phyloP scores from a whole-genome alignment of 2,329 filamentous ascomycete species.

The Mycosphaerella sp. region DNA sequence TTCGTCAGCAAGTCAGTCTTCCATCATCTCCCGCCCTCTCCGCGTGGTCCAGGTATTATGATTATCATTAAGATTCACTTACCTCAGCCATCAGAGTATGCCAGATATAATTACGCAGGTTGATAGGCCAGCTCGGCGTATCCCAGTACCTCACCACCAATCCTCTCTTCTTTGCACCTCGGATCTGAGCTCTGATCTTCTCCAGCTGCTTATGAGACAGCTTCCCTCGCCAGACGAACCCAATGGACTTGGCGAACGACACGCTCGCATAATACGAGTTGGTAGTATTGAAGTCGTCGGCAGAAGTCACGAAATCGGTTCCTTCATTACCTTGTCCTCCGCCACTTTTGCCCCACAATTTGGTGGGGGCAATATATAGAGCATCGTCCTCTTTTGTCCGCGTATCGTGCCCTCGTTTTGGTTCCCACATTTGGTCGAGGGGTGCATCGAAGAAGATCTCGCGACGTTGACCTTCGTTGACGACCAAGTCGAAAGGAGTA shows the following conservation, averaged over 20 bases:
- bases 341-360: conserved; percentile 22
- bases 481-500: conserved; percentile 52
- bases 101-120: conserved; percentile 51
- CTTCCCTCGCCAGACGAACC: conserved; percentile 39
- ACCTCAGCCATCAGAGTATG: conserved; percentile 44
- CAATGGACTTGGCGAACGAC: conserved; percentile 51
- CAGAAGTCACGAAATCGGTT: conserved; percentile 26
- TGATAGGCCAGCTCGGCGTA: conserved; percentile 50
- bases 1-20: not conserved
- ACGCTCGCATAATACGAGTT: conserved; percentile 64
- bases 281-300: conserved; percentile 43
- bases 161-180: conserved; percentile 46
- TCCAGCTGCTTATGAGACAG: conserved; percentile 44
- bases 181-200: conserved; percentile 47
- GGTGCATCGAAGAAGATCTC: conserved; percentile 45
- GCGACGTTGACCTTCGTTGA: conserved; percentile 47
- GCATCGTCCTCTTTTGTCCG: not conserved
- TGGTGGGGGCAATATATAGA: not conserved
- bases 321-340: conserved; percentile 40
- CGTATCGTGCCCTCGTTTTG: conserved; percentile 4
- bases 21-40: not conserved
- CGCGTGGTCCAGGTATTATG: not conserved
- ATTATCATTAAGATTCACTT: not conserved
- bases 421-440: conserved; percentile 14
- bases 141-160: conserved; percentile 54